These are phyloP conservation scores for Parachaetomium inaequale DNA, from an alignment of 495 filamentous ascomycete genomes.

Conservation along the genomic window DNA sequence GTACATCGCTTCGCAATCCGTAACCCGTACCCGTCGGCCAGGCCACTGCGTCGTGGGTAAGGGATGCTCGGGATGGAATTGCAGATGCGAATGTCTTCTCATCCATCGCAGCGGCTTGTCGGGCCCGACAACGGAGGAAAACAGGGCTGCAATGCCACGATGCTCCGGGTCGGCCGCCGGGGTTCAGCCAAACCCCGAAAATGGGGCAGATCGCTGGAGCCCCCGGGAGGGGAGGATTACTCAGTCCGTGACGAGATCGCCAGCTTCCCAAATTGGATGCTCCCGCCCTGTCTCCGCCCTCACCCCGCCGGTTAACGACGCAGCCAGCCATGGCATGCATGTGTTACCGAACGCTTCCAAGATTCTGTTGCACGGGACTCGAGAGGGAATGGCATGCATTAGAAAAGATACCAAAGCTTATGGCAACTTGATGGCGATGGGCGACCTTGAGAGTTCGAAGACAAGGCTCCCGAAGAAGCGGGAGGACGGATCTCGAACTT, in stretches of 20 bases:
- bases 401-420: not conserved
- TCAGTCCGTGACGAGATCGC: slow-evolving; percentile 12
- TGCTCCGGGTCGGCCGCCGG: slow-evolving; percentile 10
- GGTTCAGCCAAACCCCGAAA: slow-evolving; percentile 16
- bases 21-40: too few relatives aligned
- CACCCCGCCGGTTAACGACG: slow-evolving; percentile 1
- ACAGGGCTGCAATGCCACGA: not conserved
- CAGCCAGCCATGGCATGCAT: too few relatives aligned
- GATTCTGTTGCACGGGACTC: too few relatives aligned
- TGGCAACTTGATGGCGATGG: too few relatives aligned
- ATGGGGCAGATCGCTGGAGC: slow-evolving; percentile 5
- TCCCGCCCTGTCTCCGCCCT: slow-evolving; percentile 14
- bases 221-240: not conserved
- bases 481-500: not conserved
- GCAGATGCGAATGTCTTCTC: not conserved
- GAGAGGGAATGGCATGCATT: not conserved
- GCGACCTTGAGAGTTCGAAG: too few relatives aligned
- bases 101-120: not conserved
- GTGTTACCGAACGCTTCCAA: not conserved
- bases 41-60: too few relatives aligned
- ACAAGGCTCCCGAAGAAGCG: too few relatives aligned
- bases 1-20: too few relatives aligned
- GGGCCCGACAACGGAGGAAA: not conserved
- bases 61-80: too few relatives aligned
- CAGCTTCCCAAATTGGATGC: slow-evolving; percentile 13